Base-by-base conservation (phyloP, 2,329 filamentous ascomycete species). In the Calonectria leucothoes region DNA sequence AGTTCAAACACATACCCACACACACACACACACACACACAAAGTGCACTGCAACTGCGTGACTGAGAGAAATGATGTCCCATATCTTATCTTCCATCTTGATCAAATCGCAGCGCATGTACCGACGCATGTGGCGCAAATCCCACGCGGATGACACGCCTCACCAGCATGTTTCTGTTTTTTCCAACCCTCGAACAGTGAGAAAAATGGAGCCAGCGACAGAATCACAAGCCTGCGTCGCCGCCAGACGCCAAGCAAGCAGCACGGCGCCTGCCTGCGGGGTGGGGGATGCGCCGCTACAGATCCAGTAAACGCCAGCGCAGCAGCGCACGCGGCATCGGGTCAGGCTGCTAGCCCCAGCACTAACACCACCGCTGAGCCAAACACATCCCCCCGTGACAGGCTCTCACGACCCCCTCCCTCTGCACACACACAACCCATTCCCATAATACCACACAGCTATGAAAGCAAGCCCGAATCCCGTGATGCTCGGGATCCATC, bases 401-500 rank as follows among this genome's bases (percentile, higher is more conserved):
- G 25, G 17, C 37, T 29, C 39, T 64, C 59, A 42, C 25, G 59
- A 64, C 59, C 37, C 59, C 37, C 57, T 14, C 27, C 14, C 49
- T 7, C 6, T n/a, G 20, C n/a, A 25, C n/a, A n/a, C n/a, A n/a
- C n/a, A 39, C 35, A 61, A 11, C 10, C 11, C 55, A 37, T 27
- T n/a, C n/a, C n/a, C n/a, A 39, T 61, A n/a, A n/a, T n/a, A n/a
- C 35, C 12, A 35, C 25, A 39, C 37, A 45, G 5, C 37, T 64
- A 29, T 45, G 31, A 33, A 61, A 10, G 33, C 20, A 61, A 55
- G 23, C 33, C 33, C 55, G 33, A 61, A 61, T 45, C 67, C 39
- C 67, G 67, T 69, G 67, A 61, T 69, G 57, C n/a, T 42, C 67
- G 57, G 67, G 67, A 33, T 33, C 27, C 17, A 27, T 69, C 67